Evolutionary conservation across 2,329 filamentous ascomycete species (phyloP).

Genomic region (Monosporascus sp.): DNA sequence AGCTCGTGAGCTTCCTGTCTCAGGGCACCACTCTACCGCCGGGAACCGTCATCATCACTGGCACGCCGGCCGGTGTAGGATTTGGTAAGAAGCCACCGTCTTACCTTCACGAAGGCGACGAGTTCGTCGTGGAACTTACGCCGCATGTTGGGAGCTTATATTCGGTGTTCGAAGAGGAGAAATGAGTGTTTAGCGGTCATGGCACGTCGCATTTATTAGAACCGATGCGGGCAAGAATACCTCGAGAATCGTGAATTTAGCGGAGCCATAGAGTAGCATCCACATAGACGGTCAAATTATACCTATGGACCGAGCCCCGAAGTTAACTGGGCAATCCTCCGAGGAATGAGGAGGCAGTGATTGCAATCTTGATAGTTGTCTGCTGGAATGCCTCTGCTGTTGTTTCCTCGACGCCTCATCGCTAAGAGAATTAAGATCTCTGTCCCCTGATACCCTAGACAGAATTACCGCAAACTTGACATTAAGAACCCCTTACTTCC

Average conservation of each 20-base stretch:
- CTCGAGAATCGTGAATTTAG: not conserved
- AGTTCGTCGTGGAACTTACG: constrained; percentile 38
- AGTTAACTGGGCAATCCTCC: not conserved
- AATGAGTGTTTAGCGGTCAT: constrained; percentile 12
- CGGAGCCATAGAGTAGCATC: not conserved
- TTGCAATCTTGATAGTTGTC: not conserved
- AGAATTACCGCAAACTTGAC: too few relatives aligned
- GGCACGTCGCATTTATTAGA: not conserved
- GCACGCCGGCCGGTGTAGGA: constrained; percentile 37
- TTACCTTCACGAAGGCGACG: constrained; percentile 32
- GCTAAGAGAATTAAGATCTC: not conserved
- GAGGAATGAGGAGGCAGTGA: not conserved
- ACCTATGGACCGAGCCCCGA: not conserved
- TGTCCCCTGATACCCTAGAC: too few relatives aligned
- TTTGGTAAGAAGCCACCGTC: constrained; percentile 31
- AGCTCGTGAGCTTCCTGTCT: constrained; percentile 36
- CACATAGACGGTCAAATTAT: not conserved
- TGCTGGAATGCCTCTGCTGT: not conserved
- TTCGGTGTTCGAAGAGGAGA: constrained; percentile 32
- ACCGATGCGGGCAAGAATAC: not conserved
- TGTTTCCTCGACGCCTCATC: not conserved
- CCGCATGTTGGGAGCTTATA: constrained; percentile 37
- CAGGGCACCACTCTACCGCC: constrained; percentile 36
- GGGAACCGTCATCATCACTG: constrained; percentile 38
- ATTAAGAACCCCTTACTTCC: too few relatives aligned